phyloP scores from a whole-genome alignment of 1,139 yeast species.

The Tardiomyces digboiensis region DNA sequence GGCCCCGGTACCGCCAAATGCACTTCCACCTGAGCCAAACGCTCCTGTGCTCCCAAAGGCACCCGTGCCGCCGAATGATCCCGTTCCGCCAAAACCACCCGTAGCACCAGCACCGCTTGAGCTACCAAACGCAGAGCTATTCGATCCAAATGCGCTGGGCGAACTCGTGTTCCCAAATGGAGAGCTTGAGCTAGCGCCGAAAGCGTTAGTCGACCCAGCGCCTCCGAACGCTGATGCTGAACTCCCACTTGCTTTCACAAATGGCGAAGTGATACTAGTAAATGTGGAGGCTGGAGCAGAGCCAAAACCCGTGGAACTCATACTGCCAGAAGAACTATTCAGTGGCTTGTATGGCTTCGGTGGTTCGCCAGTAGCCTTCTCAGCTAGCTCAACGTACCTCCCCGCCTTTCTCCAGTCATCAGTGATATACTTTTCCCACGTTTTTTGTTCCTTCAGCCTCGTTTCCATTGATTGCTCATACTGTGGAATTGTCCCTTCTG shows the following conservation, averaged over 20 bases:
- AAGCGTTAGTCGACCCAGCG: no score
- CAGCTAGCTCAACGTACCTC: constrained; percentile 43
- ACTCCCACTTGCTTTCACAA: no score
- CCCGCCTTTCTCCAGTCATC: constrained; percentile 42
- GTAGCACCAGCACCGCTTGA: no score
- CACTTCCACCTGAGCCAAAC: constrained; percentile 1
- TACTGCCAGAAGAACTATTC: constrained; percentile 4
- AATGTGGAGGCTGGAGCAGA: no score
- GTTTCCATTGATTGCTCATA: constrained; percentile 34
- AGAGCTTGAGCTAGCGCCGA: no score
- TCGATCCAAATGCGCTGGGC: no score
- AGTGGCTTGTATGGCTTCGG: constrained; percentile 14
- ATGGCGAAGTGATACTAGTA: no score
- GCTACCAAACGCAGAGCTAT: no score
- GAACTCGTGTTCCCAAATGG: no score
- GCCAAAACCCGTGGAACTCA: constrained; percentile 2
- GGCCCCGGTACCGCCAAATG: constrained; percentile 2
- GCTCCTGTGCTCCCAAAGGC: constrained; percentile 1
- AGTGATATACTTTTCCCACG: constrained; percentile 32
- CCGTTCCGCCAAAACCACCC: constrained; percentile 8
- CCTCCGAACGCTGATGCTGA: no score
- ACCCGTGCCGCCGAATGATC: constrained; percentile 3
- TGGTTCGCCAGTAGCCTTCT: constrained; percentile 20
- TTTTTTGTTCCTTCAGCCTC: constrained; percentile 39
- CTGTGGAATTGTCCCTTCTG: constrained; percentile 28